These are phyloP conservation scores for Serendipita sp. DNA, from an alignment of 768 basidiomycete species.

Conservation along the genomic window DNA sequence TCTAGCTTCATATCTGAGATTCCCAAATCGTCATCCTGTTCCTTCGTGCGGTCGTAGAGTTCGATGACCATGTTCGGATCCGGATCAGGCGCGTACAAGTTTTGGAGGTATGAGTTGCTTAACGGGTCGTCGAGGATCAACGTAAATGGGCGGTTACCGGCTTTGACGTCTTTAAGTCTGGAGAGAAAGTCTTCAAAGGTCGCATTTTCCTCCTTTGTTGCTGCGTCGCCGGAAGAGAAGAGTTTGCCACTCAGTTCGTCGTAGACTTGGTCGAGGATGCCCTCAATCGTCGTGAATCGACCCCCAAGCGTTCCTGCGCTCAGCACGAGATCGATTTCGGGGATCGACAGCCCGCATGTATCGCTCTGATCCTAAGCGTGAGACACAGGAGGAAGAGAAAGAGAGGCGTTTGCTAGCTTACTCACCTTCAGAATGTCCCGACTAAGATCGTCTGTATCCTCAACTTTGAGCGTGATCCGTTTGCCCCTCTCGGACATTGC, in stretches of 20 bases:
- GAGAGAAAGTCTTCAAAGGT: conserved; percentile 65
- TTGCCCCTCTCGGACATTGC: conserved; percentile 83
- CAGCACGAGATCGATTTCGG: conserved; percentile 86
- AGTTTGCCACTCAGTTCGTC: conserved; percentile 87
- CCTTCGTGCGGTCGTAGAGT: conserved; percentile 65
- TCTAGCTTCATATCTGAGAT: conserved; percentile 82
- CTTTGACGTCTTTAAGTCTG: conserved; percentile 67
- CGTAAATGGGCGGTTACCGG: conserved; percentile 67
- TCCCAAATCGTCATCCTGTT: conserved; percentile 91
- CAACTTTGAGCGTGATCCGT: conserved; percentile 72
- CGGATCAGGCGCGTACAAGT: conserved; percentile 90
- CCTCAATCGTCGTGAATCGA: conserved; percentile 93
- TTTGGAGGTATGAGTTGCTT: conserved; percentile 90
- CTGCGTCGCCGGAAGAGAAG: conserved; percentile 54
- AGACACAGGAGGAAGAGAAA: background rate
- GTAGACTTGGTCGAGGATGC: conserved; percentile 84
- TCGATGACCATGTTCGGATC: conserved; percentile 87
- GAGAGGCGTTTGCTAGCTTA: background rate
- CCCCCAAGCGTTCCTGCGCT: conserved; percentile 91
- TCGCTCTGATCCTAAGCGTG: conserved; percentile 50
- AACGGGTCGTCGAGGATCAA: conserved; percentile 90
- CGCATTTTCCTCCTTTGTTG: conserved; percentile 27
- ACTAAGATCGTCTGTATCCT: conserved; percentile 81
- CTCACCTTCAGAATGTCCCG: conserved; percentile 86
- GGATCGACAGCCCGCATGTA: conserved; percentile 74